phyloP scores from a whole-genome alignment of 129 eudicot species.

The Chrysanthemum lavandulifolium region DNA sequence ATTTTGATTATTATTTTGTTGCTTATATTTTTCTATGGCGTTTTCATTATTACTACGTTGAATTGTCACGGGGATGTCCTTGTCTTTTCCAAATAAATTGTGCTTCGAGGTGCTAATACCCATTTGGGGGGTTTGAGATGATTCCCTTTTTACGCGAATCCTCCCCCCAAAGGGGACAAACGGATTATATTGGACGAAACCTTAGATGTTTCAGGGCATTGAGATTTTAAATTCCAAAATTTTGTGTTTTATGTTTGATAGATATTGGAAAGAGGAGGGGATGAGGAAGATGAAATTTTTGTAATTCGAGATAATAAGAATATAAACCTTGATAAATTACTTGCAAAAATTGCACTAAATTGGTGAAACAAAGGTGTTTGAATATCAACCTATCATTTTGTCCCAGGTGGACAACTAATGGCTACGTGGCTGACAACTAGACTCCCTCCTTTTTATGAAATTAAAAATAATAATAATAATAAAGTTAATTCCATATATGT shows the following conservation, averaged over 20 bases:
- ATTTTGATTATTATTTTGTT: constrained; percentile 13
- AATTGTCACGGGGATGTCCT: neutral
- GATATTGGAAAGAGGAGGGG: constrained; percentile 27
- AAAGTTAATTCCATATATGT: too few relatives aligned
- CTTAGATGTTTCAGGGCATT: constrained; percentile 20
- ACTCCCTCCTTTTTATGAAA: constrained; percentile 21
- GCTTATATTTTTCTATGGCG: neutral
- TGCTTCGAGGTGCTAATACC: constrained; percentile 33
- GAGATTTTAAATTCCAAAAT: neutral
- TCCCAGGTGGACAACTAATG: constrained; percentile 17
- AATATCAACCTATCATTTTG: constrained; percentile 31
- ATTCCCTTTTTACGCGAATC: constrained; percentile 12
- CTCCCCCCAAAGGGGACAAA: constrained; percentile 39
- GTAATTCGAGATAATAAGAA: constrained; percentile 12
- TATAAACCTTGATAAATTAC: neutral
- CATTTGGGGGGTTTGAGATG: constrained; percentile 32
- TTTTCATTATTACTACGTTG: constrained; percentile 6
- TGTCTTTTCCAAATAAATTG: neutral
- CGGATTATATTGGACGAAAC: constrained; percentile 11
- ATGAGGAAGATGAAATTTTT: constrained; percentile 24
- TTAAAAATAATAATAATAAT: neutral
- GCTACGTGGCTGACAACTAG: constrained; percentile 22
- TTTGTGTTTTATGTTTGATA: constrained; percentile 19
- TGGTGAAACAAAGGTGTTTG: constrained; percentile 18
- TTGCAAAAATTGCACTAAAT: neutral